A percentile compares a stretch with the other conserved stretches of the same genome.
Evolutionary conservation across 2,329 filamentous ascomycete species (phyloP).

Genomic region (Pseudogymnoascus sp.): DNA sequence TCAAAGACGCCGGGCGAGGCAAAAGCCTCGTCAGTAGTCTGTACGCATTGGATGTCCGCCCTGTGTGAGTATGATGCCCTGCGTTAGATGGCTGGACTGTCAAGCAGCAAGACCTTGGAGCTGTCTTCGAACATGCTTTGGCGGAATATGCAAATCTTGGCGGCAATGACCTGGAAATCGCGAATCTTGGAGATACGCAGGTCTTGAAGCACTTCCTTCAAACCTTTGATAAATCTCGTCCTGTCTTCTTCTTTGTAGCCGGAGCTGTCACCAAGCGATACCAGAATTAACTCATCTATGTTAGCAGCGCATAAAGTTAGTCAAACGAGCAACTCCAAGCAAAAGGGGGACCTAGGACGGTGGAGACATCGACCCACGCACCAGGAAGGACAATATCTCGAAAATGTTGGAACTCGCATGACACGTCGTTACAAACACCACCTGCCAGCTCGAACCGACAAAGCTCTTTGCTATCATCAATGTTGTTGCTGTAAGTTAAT

Average conservation of each 20-base stretch:
- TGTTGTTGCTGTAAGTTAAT: slow-evolving; percentile 86
- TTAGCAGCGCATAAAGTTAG: slow-evolving; percentile 10
- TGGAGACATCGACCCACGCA: slow-evolving; percentile 44
- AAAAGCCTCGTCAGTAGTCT: not conserved
- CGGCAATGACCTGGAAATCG: slow-evolving; percentile 60
- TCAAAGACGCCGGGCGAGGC: not conserved
- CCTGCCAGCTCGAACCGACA: slow-evolving; percentile 69
- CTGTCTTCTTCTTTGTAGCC: slow-evolving; percentile 55
- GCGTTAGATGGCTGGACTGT: slow-evolving; percentile 23
- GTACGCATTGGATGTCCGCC: not conserved
- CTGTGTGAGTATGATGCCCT: slow-evolving; percentile 1
- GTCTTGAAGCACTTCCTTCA: slow-evolving; percentile 52
- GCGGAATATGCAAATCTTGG: slow-evolving; percentile 59
- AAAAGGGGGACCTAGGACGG: slow-evolving; percentile 23
- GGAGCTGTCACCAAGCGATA: slow-evolving; percentile 60
- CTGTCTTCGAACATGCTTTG: slow-evolving; percentile 56
- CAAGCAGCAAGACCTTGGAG: slow-evolving; percentile 53
- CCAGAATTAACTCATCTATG: slow-evolving; percentile 64
- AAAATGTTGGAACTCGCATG: slow-evolving; percentile 78
- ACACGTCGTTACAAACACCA: slow-evolving; percentile 61
- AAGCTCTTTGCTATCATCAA: slow-evolving; percentile 64
- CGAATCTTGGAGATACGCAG: slow-evolving; percentile 52
- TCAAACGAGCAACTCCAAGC: slow-evolving; percentile 1
- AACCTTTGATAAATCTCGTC: slow-evolving; percentile 53
- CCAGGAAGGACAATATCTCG: slow-evolving; percentile 62